Evolutionary conservation across 2,329 filamentous ascomycete genomes (phyloP), one percentile per base, ranked within the genome.

Genomic region (Arthrobotrys entomopaga): DNA sequence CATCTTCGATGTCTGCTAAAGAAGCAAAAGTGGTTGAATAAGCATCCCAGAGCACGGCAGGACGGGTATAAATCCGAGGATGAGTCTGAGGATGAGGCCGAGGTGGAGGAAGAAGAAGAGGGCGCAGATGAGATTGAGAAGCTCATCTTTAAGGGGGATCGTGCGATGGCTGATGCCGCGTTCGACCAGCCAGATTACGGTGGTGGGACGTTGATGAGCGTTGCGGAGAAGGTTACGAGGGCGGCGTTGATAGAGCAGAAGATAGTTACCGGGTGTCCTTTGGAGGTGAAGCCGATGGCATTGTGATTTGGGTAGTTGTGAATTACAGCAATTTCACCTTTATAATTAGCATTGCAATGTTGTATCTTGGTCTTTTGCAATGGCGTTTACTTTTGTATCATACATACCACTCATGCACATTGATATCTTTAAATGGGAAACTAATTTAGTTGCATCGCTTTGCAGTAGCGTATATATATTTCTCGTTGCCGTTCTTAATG

Each of bases 141-240:
- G 40, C 61, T 64, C 6, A 74, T 74, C 20, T 74, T 74, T 42
- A 74, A 63, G 29, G 69, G 61, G 10, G 69, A 74, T 40, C 61
- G 53, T 22, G 69, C 57, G 24, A 74, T 74, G 69, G 69, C 69
- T 50, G 69, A 74, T 66, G 63, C 69, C 3, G 56, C 70, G 19
- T 73, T 54, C 13, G 63, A 74, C 11, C 70, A 67, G 26, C 58
- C 70, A 20, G 64, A 64, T 6, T 75, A 75, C 46, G 65, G 71
- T 2, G 65, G 60, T 29, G 56, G 46, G 11, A 53, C 43, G 19
- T n/a, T 74, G 3, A 74, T 74, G 69, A 91, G 90, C 61, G 88
- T 98, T 5, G 91, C 92, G 0, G 88, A 90, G 29, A 97, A 97
- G 82, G 92, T 97, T 26, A 95, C 91, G 76, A 91, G 92, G 80